Evolutionary conservation across 2,329 filamentous ascomycete genomes (phyloP).

Genomic region (Paecilomyces sp.): DNA sequence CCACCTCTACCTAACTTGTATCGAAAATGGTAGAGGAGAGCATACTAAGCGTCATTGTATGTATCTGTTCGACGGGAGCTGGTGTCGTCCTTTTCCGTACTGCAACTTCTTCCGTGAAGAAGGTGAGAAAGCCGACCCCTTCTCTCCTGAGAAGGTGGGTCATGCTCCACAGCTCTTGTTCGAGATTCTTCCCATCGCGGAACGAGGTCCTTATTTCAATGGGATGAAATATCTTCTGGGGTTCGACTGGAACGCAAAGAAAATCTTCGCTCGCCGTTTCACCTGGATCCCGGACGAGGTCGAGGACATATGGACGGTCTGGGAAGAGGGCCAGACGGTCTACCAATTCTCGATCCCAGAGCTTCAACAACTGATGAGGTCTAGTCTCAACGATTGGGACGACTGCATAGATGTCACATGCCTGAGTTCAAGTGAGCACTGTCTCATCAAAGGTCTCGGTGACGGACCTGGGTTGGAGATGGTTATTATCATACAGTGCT

Average conservation of each 20-base stretch:
- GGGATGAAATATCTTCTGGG: constrained; percentile 20
- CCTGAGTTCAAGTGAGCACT: constrained; percentile 15
- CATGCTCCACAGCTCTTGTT: constrained; percentile 13
- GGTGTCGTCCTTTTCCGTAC: constrained; percentile 16
- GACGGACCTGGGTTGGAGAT: constrained; percentile 25
- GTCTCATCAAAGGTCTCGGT: constrained; percentile 8
- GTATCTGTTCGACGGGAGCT: constrained; percentile 17
- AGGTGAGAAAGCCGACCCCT: constrained; percentile 3
- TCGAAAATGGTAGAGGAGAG: constrained; percentile 14
- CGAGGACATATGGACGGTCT: constrained; percentile 17
- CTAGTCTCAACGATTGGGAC: constrained; percentile 9
- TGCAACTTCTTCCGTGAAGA: constrained; percentile 12
- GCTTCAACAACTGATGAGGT: constrained; percentile 13
- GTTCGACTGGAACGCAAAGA: constrained; percentile 15
- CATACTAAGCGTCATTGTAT: constrained; percentile 12
- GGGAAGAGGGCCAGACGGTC: constrained; percentile 17
- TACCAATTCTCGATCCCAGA: constrained; percentile 15
- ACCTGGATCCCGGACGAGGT: constrained; percentile 14
- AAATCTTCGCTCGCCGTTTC: constrained; percentile 19
- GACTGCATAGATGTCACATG: constrained; percentile 15
- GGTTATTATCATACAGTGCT: constrained; percentile 20
- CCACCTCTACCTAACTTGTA: constrained; percentile 20
- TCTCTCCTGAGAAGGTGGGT: constrained; percentile 2
- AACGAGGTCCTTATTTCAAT: constrained; percentile 8
- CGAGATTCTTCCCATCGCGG: constrained; percentile 16